A percentile compares a stretch with the other conserved stretches of the same genome.
These are phyloP conservation scores for Microdochium trichocladiopsis DNA, from an alignment of 2,329 filamentous ascomycete genomes.

Conservation along the genomic window DNA sequence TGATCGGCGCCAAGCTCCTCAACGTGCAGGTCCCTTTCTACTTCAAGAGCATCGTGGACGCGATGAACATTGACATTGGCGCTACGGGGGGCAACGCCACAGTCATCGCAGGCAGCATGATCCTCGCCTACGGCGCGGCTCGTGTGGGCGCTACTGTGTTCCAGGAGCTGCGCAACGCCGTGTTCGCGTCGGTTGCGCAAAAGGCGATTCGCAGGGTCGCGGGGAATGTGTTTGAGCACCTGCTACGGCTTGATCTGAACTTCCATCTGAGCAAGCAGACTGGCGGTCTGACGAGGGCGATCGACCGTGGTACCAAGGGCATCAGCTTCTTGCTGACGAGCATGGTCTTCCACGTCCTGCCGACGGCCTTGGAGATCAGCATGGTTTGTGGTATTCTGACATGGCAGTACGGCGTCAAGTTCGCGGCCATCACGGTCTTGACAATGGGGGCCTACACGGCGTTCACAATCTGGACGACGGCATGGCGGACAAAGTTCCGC, in stretches of 20 bases:
- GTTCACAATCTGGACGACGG: conserved; percentile 95
- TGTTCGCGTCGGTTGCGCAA: conserved; percentile 94
- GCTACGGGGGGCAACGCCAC: conserved; percentile 80
- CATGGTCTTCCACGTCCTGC: conserved; percentile 97
- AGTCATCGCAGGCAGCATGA: conserved; percentile 85
- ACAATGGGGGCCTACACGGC: conserved; percentile 93
- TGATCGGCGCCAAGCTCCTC: conserved; percentile 86
- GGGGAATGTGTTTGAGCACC: conserved; percentile 83
- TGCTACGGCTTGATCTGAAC: conserved; percentile 81
- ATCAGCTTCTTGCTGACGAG: conserved; percentile 96
- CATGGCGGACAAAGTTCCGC: conserved; percentile 95
- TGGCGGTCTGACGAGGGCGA: conserved; percentile 84
- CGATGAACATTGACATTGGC: conserved; percentile 94
- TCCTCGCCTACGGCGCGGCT: conserved; percentile 84
- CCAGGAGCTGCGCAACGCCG: conserved; percentile 89
- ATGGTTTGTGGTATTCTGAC: conserved; percentile 96
- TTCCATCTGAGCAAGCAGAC: conserved; percentile 95
- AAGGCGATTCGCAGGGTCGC: conserved; percentile 92
- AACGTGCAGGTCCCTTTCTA: conserved; percentile 99
- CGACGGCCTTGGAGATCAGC: conserved; percentile 86
- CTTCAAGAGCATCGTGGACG: conserved; percentile 96
- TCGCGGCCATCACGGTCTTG: conserved; percentile 79
- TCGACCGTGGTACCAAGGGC: conserved; percentile 95
- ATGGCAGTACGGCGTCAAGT: conserved; percentile 88
- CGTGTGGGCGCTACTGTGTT: conserved; percentile 85